Evolutionary conservation across 805 yeast genomes (phyloP), one percentile per base, ranked within the genome.

Genomic region (Tetrapisispora namnaoensis): DNA sequence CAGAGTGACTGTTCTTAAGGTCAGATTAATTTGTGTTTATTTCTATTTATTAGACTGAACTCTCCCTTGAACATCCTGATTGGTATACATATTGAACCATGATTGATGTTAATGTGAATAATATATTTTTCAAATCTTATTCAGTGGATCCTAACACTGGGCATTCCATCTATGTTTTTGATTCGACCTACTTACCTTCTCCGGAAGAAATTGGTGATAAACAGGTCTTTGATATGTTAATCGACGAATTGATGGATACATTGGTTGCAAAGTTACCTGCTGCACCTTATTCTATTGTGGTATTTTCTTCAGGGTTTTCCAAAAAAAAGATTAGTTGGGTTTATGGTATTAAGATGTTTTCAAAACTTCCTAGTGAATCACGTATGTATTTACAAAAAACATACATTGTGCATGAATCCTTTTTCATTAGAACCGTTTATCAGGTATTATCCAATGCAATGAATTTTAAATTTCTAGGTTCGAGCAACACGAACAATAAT

Each of bases 381-480:
- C 76, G 78, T 51, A 74, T 76, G 46, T 71, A 76, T 48, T 66
- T 91, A 41, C 68, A 70, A 46, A 82, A 79, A 58, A 71, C 88
- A 2, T 84, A 82, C 53, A 76, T 90, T 30, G 95, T 91, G 2
- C 97, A 91, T 66, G 96, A 90, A 55, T 83, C 85, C 43, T 89
- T 96, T 93, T 77, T 90, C 67, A 77, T 87, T 27, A 79, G 88
- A 56, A 82, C 95, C 0, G 75, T 87, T 36, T 77, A 84, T 16
- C 89, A 85, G 47, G 75, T 88, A 22, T 69, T 86, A 51, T 73
- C 80, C 49, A 84, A 82, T 58, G 80, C 85, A 2, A 68, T 79
- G 48, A 71, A 74, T 47, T 66, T 75, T 48, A 79, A 78, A 53
- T 70, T 73, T 27, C 56, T 72, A 46, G 60, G 62, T 38, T 50